Evolutionary conservation across 2,329 filamentous ascomycete species (phyloP), one percentile per base, ranked within the genome.

Genomic region (Exophiala viscosa): DNA sequence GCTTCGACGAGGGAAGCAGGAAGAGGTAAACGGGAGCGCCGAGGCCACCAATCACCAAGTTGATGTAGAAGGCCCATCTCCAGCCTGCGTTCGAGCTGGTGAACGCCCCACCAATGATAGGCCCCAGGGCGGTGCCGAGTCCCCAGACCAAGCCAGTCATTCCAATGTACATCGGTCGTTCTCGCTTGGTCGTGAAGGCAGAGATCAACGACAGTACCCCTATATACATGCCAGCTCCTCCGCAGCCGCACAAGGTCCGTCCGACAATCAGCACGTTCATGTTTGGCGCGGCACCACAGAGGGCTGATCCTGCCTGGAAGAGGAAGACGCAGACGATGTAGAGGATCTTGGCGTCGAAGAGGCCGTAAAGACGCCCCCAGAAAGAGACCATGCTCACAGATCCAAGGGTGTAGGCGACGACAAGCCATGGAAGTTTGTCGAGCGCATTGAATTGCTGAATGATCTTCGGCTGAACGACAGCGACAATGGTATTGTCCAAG

Each of bases 11-110:
- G 33, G 65, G 70, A 0, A 81, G 67, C 5, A 73, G 58, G 55
- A 76, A 73, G 23, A 81, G 15, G 15, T 74, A 70, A 18, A 73
- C 68, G 0, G 77, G 73, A 3, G 71, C 63, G 17, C 17, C 11
- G 31, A 35, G 14, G 23, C 17, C 78, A 1, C 77, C 70, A 39
- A 77, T 66, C 33, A 70, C 63, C 0, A 83, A 69, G 58, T 83
- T 84, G 67, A 83, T 76, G 60, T 84, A 84, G 59, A 79, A 78
- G 0, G 69, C 33, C 49, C 52, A 55, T n/a, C 52, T 18, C 49
- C 52, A 55, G 23, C 63, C 59, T 11, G 60, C 54, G 49, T 13
- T 32, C 8, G 18, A 32, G 10, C 34, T 23, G 28, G 35, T 7
- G 44, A 70, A 69, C 5, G 60, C 64, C 13, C 68, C 69, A 5